Evolutionary conservation across 2,329 filamentous ascomycete genomes (phyloP).

Genomic region (Orbilia brochopaga): DNA sequence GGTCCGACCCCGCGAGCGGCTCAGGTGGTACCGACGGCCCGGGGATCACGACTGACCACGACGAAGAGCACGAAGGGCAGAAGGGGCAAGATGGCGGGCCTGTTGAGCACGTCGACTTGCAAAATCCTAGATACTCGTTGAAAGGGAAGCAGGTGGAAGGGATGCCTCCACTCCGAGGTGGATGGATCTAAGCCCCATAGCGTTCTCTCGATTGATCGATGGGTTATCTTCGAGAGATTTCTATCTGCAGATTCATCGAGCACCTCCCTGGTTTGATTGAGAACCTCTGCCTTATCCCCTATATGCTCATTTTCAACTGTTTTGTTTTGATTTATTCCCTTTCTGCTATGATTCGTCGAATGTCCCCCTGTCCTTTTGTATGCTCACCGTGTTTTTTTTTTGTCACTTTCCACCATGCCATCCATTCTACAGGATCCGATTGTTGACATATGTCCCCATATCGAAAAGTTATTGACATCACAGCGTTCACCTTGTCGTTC

Average conservation of each 20-base stretch:
- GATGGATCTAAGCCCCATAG: constrained; percentile 10
- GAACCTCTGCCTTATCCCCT: too few relatives aligned
- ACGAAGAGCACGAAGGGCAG: background rate
- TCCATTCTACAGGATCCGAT: too few relatives aligned
- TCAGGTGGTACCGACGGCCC: too few relatives aligned
- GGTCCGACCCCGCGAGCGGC: too few relatives aligned
- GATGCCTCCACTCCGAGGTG: background rate
- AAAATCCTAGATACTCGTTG: background rate
- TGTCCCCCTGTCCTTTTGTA: background rate
- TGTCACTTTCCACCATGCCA: too few relatives aligned
- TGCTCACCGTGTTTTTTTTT: background rate
- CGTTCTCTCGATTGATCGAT: background rate
- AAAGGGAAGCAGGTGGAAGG: constrained; percentile 7
- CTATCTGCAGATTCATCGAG: too few relatives aligned
- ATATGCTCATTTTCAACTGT: background rate
- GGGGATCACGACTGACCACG: too few relatives aligned
- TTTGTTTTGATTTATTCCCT: background rate
- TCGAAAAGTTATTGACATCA: too few relatives aligned
- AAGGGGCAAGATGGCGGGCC: background rate
- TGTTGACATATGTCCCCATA: too few relatives aligned
- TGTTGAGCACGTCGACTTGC: constrained; percentile 4
- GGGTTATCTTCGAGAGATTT: background rate
- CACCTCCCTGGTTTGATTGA: too few relatives aligned
- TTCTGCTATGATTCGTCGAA: background rate
- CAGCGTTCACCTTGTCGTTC: too few relatives aligned